Base-by-base conservation (phyloP, 1,284 basidiomycete species). In the Sphaerobolus stellatus region DNA sequence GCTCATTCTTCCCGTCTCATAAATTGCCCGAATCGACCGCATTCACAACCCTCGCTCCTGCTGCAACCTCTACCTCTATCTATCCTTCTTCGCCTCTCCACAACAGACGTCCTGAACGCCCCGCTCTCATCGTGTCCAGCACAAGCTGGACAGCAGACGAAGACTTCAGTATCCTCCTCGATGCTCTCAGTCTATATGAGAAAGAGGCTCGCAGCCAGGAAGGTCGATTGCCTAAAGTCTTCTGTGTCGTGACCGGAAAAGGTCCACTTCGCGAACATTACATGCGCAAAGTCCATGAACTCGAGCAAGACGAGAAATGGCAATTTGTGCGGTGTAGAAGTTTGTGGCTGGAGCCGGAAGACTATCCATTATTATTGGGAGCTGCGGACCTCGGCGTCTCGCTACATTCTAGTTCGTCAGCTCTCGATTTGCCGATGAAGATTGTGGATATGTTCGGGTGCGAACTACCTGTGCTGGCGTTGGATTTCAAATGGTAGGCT, bases 381-480 rank as follows among this genome's bases (percentile, higher is more conserved):
- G 66, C 90, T 4, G 93, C 94, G 3, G 94, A 99, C 69, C 64
- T 99, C 18, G 97, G 97, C 1, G 81, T 99, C 47, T 93, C 86
- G 55, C 75, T 99, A 54, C 97, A 99, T 70, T 83, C 86, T 16
- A 94, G 91, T 67, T 94, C 92, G 1, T 96, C 92, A 1, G 90
- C 84, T 0, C 73, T 96, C 44, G 97, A 99, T 70, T 75, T 99
- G 50, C 97, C 97, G 2, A 99, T 99, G 97, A 99, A 99, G 71
- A 88, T 99, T 8, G 95, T 99, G 2, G 97, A 99, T 69, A 98
- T 99, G 97, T 97, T 99, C 71, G 97, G 97, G 0, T 98, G 94
- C 62, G 88, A 86, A 2, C 75, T 98, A 50, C 95, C 95, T 0
- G 97, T 98, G 4, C 90, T 95, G 59, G 95, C 97, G 1, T 77